A percentile compares a stretch with the other conserved stretches of the same genome.
These are phyloP conservation scores for Aspergillus heteromorphus DNA, from an alignment of 495 filamentous ascomycete species.

Conservation along the genomic window DNA sequence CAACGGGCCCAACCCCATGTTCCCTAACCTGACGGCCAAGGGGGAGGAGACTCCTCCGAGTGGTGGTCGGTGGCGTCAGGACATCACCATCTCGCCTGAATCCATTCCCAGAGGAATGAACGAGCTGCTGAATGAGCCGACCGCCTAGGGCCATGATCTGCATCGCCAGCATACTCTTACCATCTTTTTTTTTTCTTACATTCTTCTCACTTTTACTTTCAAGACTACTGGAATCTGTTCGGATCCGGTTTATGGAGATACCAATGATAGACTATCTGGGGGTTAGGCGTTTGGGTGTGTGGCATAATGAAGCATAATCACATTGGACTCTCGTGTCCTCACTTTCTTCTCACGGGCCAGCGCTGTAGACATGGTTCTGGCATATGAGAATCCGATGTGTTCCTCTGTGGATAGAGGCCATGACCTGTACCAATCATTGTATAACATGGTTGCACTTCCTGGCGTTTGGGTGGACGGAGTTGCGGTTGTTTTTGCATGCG, in stretches of 20 bases:
- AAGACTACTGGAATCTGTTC: constrained; percentile 4
- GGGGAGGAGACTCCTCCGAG: constrained; percentile 12
- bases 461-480: neutral
- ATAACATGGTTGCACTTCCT: neutral
- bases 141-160: constrained; percentile 5
- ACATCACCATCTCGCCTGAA: constrained; percentile 34
- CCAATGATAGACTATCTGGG: constrained; percentile 39
- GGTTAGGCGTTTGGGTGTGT: constrained; percentile 27
- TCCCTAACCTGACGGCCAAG: constrained; percentile 20
- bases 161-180: constrained; percentile 6
- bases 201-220: constrained; percentile 3
- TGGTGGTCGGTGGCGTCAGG: constrained; percentile 14
- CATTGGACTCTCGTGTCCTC: neutral
- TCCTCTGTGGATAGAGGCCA: neutral
- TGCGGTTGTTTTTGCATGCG: too few species aligned
- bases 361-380: neutral
- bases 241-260: constrained; percentile 27
- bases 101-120: constrained; percentile 35
- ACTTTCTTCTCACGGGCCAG: too few species aligned
- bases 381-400: neutral
- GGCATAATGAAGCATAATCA: neutral
- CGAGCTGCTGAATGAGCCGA: constrained; percentile 24
- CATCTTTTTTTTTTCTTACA: constrained; percentile 7
- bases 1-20: constrained; percentile 28
- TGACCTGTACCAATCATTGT: neutral